Evolutionary conservation across 148 eudicot species (phyloP).

Genomic region (Chenopodium quinoa): DNA sequence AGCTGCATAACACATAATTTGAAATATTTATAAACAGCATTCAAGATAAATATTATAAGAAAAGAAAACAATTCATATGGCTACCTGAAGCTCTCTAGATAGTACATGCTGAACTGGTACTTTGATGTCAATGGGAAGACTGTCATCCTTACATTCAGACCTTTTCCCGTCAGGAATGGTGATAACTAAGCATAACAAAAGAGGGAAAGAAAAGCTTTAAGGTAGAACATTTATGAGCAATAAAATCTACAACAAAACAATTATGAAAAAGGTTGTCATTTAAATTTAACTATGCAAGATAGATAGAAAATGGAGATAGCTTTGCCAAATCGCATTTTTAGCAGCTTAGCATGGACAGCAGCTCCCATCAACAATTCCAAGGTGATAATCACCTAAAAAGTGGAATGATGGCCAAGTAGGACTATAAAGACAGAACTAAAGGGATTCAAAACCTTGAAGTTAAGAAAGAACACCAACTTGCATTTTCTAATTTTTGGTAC

Average conservation of each 20-base stretch:
- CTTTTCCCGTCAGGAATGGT: slow-evolving; percentile 45
- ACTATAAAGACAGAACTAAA: background rate
- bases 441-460: background rate
- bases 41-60: background rate
- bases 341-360: background rate
- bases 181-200: slow-evolving; percentile 35
- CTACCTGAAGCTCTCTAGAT: slow-evolving; percentile 79
- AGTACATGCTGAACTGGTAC: slow-evolving; percentile 68
- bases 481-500: background rate
- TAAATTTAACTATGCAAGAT: background rate
- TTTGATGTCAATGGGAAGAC: slow-evolving; percentile 61
- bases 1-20: slow-evolving; percentile 39
- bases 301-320: background rate
- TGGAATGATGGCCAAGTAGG: background rate
- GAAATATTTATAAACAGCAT: background rate
- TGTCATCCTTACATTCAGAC: slow-evolving; percentile 50
- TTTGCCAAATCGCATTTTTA: background rate
- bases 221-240: background rate
- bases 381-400: background rate
- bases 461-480: background rate
- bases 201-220: background rate
- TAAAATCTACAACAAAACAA: background rate
- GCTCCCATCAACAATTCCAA: background rate
- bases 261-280: background rate
- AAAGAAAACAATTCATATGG: background rate